Percentiles rank a stretch among this genome's conserved stretches.
Conservation (phyloP, 441 rosid genomes). For the Macaranga tanarius region DNA sequence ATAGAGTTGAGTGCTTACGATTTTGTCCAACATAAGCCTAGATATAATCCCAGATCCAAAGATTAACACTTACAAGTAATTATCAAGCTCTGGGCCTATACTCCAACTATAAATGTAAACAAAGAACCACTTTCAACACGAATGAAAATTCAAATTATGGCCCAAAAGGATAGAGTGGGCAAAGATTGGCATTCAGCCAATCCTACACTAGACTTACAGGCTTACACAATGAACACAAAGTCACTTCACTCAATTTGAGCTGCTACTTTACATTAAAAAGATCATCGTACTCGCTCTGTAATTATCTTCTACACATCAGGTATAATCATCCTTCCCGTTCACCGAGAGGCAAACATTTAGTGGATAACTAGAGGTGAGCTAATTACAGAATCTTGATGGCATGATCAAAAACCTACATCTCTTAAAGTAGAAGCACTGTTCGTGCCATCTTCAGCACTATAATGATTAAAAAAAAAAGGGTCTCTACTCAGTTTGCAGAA, state of each 20-base stretch:
- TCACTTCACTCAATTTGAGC: not conserved
- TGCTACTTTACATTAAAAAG: too few relatives aligned
- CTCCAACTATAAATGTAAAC: not conserved
- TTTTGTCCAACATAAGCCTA: too few relatives aligned
- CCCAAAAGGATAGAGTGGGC: not conserved
- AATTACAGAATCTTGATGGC: not conserved
- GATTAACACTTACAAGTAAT: not conserved
- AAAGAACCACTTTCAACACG: too few relatives aligned
- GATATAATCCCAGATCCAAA: not conserved
- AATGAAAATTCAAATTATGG: not conserved
- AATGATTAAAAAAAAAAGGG: not conserved
- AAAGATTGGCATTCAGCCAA: too few relatives aligned
- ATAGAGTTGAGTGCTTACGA: not conserved
- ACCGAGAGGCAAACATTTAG: too few relatives aligned
- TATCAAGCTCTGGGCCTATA: not conserved
- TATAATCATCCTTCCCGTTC: too few relatives aligned
- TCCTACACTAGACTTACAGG: not conserved
- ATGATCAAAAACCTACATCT: not conserved
- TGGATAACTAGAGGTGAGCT: too few relatives aligned
- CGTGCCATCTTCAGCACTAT: not conserved
- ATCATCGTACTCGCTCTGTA: too few relatives aligned
- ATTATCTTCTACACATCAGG: too few relatives aligned
- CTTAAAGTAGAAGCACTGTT: not conserved
- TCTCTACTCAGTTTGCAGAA: not conserved
- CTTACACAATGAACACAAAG: not conserved